These are phyloP conservation scores for Peterozyma toletana DNA, from an alignment of 805 yeast species.

Conservation along the genomic window DNA sequence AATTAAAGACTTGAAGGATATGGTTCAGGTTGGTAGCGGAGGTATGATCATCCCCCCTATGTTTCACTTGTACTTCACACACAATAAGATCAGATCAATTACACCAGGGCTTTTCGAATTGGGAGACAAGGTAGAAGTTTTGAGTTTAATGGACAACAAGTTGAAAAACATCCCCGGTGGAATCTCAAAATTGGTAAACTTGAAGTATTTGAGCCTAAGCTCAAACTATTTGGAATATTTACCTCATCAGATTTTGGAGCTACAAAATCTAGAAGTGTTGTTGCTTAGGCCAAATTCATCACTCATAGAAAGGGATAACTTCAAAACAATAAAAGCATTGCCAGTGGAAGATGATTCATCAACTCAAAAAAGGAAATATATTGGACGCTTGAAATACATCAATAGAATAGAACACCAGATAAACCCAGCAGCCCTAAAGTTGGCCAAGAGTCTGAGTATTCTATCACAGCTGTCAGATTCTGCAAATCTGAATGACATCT, in stretches of 20 bases:
- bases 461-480: slow-evolving; percentile 14
- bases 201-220: slow-evolving; percentile 46
- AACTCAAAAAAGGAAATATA: background rate
- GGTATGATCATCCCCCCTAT: slow-evolving; percentile 26
- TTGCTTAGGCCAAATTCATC: slow-evolving; percentile 51
- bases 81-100: slow-evolving; percentile 39
- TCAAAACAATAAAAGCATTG: slow-evolving; percentile 7
- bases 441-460: slow-evolving; percentile 23
- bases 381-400: slow-evolving; percentile 3
- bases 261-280: slow-evolving; percentile 34
- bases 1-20: slow-evolving; percentile 46
- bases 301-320: slow-evolving; percentile 15
- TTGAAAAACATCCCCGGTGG: slow-evolving; percentile 39
- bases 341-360: slow-evolving; percentile 20
- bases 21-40: slow-evolving; percentile 36
- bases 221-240: slow-evolving; percentile 42
- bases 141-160: slow-evolving; percentile 45
- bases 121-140: slow-evolving; percentile 35
- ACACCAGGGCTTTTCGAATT: slow-evolving; percentile 46
- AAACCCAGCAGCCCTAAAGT: slow-evolving; percentile 13
- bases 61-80: slow-evolving; percentile 42
- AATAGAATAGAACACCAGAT: slow-evolving; percentile 6
- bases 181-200: slow-evolving; percentile 30
- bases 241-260: slow-evolving; percentile 45
- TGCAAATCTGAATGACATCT: slow-evolving; percentile 10